These are phyloP conservation scores for Vicia villosa DNA, from an alignment of 306 rosid genomes.

Conservation along the genomic window DNA sequence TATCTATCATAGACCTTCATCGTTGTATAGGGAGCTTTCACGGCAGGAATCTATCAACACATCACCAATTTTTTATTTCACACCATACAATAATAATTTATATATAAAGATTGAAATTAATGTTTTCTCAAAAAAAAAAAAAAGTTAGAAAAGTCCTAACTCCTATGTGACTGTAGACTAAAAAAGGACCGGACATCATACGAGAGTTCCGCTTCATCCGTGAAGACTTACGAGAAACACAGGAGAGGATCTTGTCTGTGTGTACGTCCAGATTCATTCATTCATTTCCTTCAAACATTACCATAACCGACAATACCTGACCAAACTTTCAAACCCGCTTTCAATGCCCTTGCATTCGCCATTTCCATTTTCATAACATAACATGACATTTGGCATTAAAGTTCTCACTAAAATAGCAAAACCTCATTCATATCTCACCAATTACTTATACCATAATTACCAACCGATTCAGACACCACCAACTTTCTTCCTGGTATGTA, in stretches of 20 bases:
- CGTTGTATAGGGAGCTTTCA: too few species aligned
- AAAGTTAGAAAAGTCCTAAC: too few species aligned
- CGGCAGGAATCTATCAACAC: too few species aligned
- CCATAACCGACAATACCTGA: background rate
- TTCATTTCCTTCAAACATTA: constrained; percentile 15
- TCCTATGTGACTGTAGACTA: too few species aligned
- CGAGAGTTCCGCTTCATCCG: background rate
- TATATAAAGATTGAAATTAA: too few species aligned
- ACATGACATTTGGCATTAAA: constrained; percentile 5
- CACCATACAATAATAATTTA: too few species aligned
- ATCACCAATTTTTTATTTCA: too few species aligned
- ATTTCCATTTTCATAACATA: constrained; percentile 13
- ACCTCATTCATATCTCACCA: background rate
- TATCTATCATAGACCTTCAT: too few species aligned
- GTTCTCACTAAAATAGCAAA: background rate
- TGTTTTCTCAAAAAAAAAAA: too few species aligned
- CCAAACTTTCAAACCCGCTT: background rate
- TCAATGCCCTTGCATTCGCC: constrained; percentile 1
- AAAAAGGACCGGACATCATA: background rate
- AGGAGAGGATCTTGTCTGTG: background rate
- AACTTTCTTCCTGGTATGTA: constrained; percentile 34
- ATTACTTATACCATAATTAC: background rate
- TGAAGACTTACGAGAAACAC: background rate
- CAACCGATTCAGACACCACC: background rate
- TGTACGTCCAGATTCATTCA: constrained; percentile 39